phyloP scores from a whole-genome alignment of 208 protist species.

The Wallacemonas sp. region DNA sequence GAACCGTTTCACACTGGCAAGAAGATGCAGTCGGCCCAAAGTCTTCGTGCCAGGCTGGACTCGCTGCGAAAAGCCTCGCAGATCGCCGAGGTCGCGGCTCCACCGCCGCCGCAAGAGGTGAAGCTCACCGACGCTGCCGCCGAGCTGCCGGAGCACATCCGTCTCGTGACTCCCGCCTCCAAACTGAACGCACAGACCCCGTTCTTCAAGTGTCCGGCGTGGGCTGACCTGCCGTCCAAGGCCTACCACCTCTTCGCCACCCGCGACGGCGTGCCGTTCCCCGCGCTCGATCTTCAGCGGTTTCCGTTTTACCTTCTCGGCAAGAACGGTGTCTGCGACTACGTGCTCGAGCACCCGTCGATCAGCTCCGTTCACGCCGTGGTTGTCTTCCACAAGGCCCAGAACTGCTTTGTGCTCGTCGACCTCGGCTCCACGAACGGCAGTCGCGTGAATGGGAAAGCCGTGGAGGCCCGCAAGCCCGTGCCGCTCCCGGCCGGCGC shows the following conservation, averaged over 20 bases:
- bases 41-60: conserved; percentile 14
- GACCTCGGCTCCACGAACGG: conserved; percentile 90
- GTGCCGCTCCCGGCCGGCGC: conserved; percentile 63
- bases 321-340: conserved; percentile 76
- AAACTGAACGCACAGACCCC: conserved; percentile 81
- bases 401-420: conserved; percentile 82
- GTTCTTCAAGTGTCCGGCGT: conserved; percentile 80
- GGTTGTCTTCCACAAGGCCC: conserved; percentile 80
- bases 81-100: conserved; percentile 25
- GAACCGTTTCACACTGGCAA: too few relatives aligned
- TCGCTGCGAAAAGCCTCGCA: conserved; percentile 32
- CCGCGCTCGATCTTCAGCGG: conserved; percentile 65
- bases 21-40: conserved; percentile 8
- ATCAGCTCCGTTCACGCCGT: conserved; percentile 85
- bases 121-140: conserved; percentile 54
- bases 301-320: conserved; percentile 92
- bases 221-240: conserved; percentile 64
- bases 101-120: conserved; percentile 7
- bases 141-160: conserved; percentile 70
- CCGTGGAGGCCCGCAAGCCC: conserved; percentile 55
- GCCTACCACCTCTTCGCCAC: conserved; percentile 74
- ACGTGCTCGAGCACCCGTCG: conserved; percentile 86
- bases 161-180: conserved; percentile 51
- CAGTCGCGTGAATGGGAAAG: conserved; percentile 60
- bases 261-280: conserved; percentile 47